Base-by-base conservation (phyloP, 2,329 filamentous ascomycete species). In the Talaromyces sp. region DNA sequence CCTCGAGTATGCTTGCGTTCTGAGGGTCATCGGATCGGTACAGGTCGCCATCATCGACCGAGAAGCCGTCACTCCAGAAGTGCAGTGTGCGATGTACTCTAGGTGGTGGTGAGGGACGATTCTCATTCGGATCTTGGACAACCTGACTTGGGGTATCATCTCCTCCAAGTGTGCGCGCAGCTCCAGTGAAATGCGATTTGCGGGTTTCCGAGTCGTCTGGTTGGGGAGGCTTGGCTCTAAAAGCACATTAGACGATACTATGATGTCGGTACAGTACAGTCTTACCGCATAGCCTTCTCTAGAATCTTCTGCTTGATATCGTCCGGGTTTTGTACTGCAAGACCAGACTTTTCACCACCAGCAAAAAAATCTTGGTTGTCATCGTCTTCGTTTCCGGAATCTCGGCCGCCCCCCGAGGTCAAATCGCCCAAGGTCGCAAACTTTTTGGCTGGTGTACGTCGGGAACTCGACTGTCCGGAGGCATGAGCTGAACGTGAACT, bases 341-440 rank as follows among this genome's bases (percentile, higher is more conserved):
- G 76, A n/a, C 85, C 86, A 12, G 86, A 88, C 75, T 88, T 88
- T 73, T 88, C 86, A 52, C 86, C 86, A 54, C 86, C 86, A 21
- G 86, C 82, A 70, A 87, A 88, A 66, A 88, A 79, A 71, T 88
- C 84, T 58, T 80, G 80, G 25, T 77, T 77, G 63, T 81, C 80
- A 58, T 84, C 80, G 64, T 84, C 81, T 12, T 85, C 81, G 6
- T 85, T 79, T 16, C 78, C 76, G 3, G 73, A 72, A 57, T 77
- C 72, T 12, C 67, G 78, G 39, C 71, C 71, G 23, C 68, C 69
- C 23, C 70, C 71, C 21, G 75, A 69, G 18, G 71, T 65, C 64
- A 81, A 70, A 64, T 82, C 80, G 31, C 78, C 76, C 23, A 82
- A 63, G 8, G 80, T 82, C 58, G 79, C 80, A 65, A 82, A 80